Conservation (phyloP, 2,329 filamentous ascomycete species). For the Parascedosporium putredinis region DNA sequence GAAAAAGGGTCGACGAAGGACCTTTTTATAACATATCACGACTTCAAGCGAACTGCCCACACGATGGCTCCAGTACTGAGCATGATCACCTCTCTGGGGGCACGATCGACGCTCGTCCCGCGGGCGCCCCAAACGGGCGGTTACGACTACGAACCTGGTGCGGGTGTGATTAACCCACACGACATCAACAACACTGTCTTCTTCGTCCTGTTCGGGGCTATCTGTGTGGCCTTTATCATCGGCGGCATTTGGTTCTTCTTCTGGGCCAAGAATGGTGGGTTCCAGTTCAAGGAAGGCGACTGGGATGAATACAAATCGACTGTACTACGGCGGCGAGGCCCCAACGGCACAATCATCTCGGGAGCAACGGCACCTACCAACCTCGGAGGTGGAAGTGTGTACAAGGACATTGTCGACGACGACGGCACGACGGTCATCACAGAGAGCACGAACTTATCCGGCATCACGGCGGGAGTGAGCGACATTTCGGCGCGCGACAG, state of each 20-base stretch:
- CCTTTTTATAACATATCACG: background rate
- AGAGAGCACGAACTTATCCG: slow-evolving; percentile 35
- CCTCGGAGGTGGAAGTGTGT: slow-evolving; percentile 79
- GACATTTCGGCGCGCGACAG: slow-evolving; percentile 46
- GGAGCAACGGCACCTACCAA: slow-evolving; percentile 74
- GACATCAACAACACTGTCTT: slow-evolving; percentile 59
- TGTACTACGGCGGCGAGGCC: slow-evolving; percentile 77
- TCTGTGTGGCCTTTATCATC: slow-evolving; percentile 66
- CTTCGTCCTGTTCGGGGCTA: slow-evolving; percentile 75
- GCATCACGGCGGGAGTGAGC: slow-evolving; percentile 47
- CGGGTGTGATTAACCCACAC: slow-evolving; percentile 41
- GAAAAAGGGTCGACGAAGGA: too few species aligned
- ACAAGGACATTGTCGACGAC: slow-evolving; percentile 56
- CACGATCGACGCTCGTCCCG: slow-evolving; percentile 29
- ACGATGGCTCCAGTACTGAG: slow-evolving; percentile 1
- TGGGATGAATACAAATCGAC: slow-evolving; percentile 99
- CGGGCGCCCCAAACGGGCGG: slow-evolving; percentile 26
- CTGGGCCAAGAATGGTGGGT: slow-evolving; percentile 93
- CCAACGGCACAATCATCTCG: slow-evolving; percentile 76
- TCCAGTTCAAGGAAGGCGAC: slow-evolving; percentile 73
- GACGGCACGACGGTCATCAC: slow-evolving; percentile 36
- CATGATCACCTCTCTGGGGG: slow-evolving; percentile 28
- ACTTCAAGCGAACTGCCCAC: background rate
- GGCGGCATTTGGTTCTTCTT: slow-evolving; percentile 95
- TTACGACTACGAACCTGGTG: slow-evolving; percentile 25